Conservation (phyloP, 2,329 filamentous ascomycete genomes). For the Arthrinium puccinioides region DNA sequence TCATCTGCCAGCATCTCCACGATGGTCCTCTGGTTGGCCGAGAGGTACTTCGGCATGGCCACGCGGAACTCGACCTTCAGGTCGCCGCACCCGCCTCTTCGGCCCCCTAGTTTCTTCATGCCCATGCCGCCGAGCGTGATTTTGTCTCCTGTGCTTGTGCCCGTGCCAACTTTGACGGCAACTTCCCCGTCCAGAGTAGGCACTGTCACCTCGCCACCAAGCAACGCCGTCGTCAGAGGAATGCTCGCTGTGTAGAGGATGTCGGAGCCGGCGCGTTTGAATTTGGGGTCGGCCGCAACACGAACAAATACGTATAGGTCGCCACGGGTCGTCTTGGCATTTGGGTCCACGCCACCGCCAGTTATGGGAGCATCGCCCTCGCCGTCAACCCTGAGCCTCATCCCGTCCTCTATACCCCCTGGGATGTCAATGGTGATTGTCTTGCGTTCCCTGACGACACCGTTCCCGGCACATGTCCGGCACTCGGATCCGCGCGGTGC, state of each 20-base stretch:
- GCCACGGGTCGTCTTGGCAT: conserved; percentile 62
- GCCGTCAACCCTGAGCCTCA: conserved; percentile 77
- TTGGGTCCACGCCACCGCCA: conserved; percentile 57
- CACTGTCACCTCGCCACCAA: conserved; percentile 83
- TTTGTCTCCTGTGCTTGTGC: conserved; percentile 86
- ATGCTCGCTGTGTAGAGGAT: conserved; percentile 89
- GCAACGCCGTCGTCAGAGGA: conserved; percentile 83
- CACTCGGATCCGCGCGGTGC: conserved; percentile 80
- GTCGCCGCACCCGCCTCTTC: conserved; percentile 67
- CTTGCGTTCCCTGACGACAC: conserved; percentile 75
- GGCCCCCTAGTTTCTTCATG: conserved; percentile 75
- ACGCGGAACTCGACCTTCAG: conserved; percentile 93
- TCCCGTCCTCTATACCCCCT: conserved; percentile 91
- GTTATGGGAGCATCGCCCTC: conserved; percentile 84
- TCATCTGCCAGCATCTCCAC: conserved; percentile 95
- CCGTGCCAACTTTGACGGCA: conserved; percentile 83
- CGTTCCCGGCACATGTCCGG: conserved; percentile 69
- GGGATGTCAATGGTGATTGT: conserved; percentile 88
- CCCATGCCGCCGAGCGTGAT: conserved; percentile 86
- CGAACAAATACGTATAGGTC: conserved; percentile 89
- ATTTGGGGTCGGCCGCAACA: conserved; percentile 84
- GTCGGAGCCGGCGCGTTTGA: conserved; percentile 80
- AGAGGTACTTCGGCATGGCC: conserved; percentile 89
- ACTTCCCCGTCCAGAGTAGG: conserved; percentile 88
- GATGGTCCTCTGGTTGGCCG: conserved; percentile 83